Conservation (phyloP, 345 rosid genomes). For the Bruguiera parviflora region DNA sequence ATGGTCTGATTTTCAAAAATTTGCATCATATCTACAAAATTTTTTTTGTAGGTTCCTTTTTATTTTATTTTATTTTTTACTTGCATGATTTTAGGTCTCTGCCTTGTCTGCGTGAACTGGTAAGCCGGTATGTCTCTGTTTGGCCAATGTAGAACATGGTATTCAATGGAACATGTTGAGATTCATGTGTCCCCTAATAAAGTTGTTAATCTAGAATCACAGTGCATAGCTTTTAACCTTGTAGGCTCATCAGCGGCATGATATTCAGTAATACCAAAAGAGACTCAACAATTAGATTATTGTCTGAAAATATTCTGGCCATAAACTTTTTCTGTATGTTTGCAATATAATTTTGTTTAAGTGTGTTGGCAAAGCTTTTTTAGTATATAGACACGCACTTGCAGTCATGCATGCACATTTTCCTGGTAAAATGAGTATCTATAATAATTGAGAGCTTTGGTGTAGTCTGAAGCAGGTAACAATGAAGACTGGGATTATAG, state of each 20-base stretch:
- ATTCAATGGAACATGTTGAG: too few species aligned
- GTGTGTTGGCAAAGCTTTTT: neutral
- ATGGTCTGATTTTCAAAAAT: neutral
- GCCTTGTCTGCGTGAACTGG: too few species aligned
- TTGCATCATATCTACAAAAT: neutral
- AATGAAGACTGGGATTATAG: slow-evolving; percentile 81
- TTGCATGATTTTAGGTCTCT: neutral
- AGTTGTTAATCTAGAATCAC: too few species aligned
- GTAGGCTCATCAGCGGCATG: neutral
- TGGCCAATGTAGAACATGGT: too few species aligned
- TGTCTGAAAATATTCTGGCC: too few species aligned
- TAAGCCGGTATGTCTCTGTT: too few species aligned
- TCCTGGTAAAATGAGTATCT: neutral
- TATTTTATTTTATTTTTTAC: neutral
- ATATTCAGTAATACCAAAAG: neutral
- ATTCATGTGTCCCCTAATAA: too few species aligned
- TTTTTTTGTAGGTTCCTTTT: neutral
- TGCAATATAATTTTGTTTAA: neutral
- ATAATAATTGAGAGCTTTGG: slow-evolving; percentile 13
- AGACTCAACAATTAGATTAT: neutral
- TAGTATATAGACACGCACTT: neutral
- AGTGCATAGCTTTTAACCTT: too few species aligned
- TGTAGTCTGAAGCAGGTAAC: slow-evolving; percentile 65
- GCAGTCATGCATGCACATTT: neutral
- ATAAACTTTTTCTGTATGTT: neutral